Evolutionary conservation across 768 basidiomycete species (phyloP), one percentile per base, ranked within the genome.

Genomic region (Mycena filopes): DNA sequence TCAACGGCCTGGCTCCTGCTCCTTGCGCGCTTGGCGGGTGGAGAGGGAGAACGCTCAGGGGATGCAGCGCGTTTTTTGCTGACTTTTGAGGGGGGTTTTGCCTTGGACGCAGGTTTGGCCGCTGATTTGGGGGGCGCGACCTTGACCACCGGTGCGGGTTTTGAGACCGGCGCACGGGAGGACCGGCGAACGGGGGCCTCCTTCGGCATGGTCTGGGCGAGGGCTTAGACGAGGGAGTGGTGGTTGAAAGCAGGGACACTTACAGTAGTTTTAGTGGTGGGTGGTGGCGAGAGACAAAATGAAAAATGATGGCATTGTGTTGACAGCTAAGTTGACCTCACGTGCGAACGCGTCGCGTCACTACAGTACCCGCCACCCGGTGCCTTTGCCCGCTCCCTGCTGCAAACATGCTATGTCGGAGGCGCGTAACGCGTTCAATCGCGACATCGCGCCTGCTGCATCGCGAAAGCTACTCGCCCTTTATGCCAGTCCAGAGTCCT

Each of bases 21-120:
- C 76, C 81, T 65, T 31, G 80, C 76, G 62, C 87, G 86, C 67
- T 89, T 89, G 16, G 81, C 75, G n/a, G 82, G 79, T 29, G 87
- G 83, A 15, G 81, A 77, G 21, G 75, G 65, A 13, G 76, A 67
- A 29, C 80, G 78, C 56, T 81, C 81, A 5, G 86, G 81, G 4
- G 87, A 88, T 3, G 81, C 82, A 25, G 81, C 80, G 63, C 87
- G 87, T 75, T 87, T 89, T 64, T 78, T 81, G 48, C 77, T 74
- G 15, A 75, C 56, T 40, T 76, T 78, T 50, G 73, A 71, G 38
- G 76, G 74, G 23, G 83, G 69, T 72, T 79, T 78, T 11, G 76
- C 65, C 47, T 77, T 80, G 25, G 77, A 66, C 15, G 73, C 63
- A 9, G 79, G 74, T 59, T 78, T 77, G 38, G 80, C 71, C 15